Base-by-base conservation (phyloP, 768 basidiomycete species). In the Gautieria morchelliformis region DNA sequence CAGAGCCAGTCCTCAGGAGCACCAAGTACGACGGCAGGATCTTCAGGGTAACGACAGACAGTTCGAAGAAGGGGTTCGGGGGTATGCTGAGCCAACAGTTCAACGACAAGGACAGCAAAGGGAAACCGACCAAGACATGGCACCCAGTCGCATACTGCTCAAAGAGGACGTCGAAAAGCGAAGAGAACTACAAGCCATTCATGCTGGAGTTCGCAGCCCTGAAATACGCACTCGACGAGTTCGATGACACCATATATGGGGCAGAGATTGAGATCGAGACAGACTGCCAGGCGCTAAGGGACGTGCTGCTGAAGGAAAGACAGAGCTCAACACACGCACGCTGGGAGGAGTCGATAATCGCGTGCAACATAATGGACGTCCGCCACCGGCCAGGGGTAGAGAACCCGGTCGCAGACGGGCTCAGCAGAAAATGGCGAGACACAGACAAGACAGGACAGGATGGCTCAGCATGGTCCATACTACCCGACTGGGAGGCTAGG, bases 201-300 rank as follows among this genome's bases (percentile, higher is more conserved):
- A 10, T 74, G 0, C 61, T 73, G 0, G 70, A 75, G 49, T 73
- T 72, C 56, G 69, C 70, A 0, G 72, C 67, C 1, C 62, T 75
- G 17, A 74, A 75, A 44, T 72, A 58, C 24, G 58, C 53, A 5
- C 44, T 66, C 5, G 60, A 64, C 41, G 58, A 66, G 48, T 66
- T 66, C 49, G n/a, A 52, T 15, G 35, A 33, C 7, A 35, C 30
- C 17, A 35, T 33, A 7, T 52, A 14, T 33, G 51, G 51, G 0
- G n/a, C n/a, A n/a, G n/a, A n/a, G n/a, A 52, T 74, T 0, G 66
- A 71, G 44, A 46, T 74, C 15, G 66, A 70, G 52, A 74, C 70
- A 0, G 72, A 74, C 60, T 73, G 72, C 58, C 64, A 69, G 35
- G 71, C 71, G 1, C 62, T 74, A 1, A 48, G 66, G 5, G 70